Evolutionary conservation across 2,329 filamentous ascomycete genomes (phyloP).

Genomic region (Torrubiella hemipterigena): DNA sequence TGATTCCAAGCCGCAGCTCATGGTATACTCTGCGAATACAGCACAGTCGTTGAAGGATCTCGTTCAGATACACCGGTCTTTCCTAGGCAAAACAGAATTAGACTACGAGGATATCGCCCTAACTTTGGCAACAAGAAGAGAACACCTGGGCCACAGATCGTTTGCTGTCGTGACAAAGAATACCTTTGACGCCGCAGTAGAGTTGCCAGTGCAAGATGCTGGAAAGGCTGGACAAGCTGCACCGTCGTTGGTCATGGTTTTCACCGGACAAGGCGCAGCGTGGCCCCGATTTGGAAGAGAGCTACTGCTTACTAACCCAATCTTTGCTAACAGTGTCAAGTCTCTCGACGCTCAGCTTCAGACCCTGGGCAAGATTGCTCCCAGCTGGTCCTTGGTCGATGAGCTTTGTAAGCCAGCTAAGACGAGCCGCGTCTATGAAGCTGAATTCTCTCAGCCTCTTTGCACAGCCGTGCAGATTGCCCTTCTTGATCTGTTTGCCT

Average conservation of each 20-base stretch:
- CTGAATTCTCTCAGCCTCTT: slow-evolving; percentile 16
- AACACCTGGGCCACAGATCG: slow-evolving; percentile 8
- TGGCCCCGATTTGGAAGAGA: slow-evolving; percentile 18
- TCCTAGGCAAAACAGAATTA: background rate
- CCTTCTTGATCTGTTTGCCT: slow-evolving; percentile 19
- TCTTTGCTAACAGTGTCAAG: slow-evolving; percentile 9
- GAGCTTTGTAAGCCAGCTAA: slow-evolving; percentile 2
- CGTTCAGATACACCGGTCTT: slow-evolving; percentile 4
- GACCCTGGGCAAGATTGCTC: background rate
- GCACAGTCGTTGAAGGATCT: slow-evolving; percentile 6
- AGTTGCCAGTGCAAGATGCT: no score
- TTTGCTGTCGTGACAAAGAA: slow-evolving; percentile 6
- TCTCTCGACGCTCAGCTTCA: slow-evolving; percentile 1
- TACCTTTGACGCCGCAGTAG: background rate
- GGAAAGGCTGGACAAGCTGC: background rate
- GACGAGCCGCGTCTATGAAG: slow-evolving; percentile 3
- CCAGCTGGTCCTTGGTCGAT: slow-evolving; percentile 5
- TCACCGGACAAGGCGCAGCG: slow-evolving; percentile 23
- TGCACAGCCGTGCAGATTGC: slow-evolving; percentile 28
- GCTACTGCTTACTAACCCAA: slow-evolving; percentile 8
- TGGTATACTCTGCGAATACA: slow-evolving; percentile 10
- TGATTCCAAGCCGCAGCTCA: slow-evolving; percentile 3
- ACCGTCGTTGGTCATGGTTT: slow-evolving; percentile 12
- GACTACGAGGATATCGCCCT: slow-evolving; percentile 9
- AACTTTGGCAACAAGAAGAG: slow-evolving; percentile 9